A percentile compares a stretch with the other conserved stretches of the same genome.
phyloP scores from a whole-genome alignment of 2,329 filamentous ascomycete genomes.

The Aspergillus hortae region DNA sequence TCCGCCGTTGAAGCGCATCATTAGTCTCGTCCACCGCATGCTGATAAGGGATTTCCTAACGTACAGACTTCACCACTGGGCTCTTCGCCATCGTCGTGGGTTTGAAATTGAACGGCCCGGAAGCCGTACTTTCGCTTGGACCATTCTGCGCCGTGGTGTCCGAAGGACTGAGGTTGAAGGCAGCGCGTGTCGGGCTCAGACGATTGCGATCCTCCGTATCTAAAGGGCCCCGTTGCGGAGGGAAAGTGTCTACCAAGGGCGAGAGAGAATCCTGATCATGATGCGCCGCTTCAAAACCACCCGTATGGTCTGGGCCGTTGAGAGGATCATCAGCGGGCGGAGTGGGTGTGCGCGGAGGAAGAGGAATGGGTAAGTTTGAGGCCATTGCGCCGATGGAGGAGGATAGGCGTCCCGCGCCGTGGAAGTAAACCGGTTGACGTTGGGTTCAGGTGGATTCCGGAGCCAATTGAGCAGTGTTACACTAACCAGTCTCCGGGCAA shows the following conservation, averaged over 20 bases:
- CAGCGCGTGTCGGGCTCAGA: constrained; percentile 32
- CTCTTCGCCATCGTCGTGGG: constrained; percentile 72
- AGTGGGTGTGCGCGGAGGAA: constrained; percentile 62
- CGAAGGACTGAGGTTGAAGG: constrained; percentile 33
- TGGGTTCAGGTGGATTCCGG: not conserved
- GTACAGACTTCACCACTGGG: constrained; percentile 69
- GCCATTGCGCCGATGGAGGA: constrained; percentile 47
- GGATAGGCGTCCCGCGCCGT: not conserved
- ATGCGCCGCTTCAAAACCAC: constrained; percentile 25
- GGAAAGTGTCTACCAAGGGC: constrained; percentile 41
- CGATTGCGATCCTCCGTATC: constrained; percentile 21
- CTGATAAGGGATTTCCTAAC: constrained; percentile 29
- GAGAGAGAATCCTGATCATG: constrained; percentile 48
- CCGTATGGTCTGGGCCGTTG: constrained; percentile 17
- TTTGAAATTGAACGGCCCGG: constrained; percentile 86
- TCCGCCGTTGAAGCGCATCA: constrained; percentile 15
- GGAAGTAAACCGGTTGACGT: not conserved
- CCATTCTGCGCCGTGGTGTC: constrained; percentile 27
- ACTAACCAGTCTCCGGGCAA: not conserved
- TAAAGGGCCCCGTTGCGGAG: constrained; percentile 21
- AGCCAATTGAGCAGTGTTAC: not conserved
- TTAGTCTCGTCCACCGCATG: not conserved
- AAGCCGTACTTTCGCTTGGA: constrained; percentile 31
- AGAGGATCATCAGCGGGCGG: constrained; percentile 54
- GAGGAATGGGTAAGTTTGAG: constrained; percentile 55